Evolutionary conservation across 225 moss, liverwort and hornwort species (phyloP).

Genomic region (Sphagnum contortum): DNA sequence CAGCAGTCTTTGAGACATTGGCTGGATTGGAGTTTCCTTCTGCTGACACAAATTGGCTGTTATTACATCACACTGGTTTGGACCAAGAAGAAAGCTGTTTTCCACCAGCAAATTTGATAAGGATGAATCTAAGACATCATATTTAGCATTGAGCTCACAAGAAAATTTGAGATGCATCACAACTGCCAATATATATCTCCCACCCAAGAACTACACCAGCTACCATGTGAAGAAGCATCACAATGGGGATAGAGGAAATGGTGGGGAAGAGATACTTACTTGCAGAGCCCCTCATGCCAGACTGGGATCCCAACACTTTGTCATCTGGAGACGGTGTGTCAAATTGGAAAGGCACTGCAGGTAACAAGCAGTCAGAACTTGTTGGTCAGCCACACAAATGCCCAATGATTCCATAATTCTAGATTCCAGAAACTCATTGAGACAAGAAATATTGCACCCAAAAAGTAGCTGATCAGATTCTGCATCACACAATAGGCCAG

Average conservation of each 20-base stretch:
- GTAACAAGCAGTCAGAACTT: conserved; percentile 17
- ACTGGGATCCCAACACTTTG: conserved; percentile 56
- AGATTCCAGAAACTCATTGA: conserved; percentile 6
- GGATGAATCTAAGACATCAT: too few relatives aligned
- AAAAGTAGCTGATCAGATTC: not conserved
- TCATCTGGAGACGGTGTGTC: conserved; percentile 85
- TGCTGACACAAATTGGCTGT: conserved; percentile 7
- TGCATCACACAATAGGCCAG: too few relatives aligned
- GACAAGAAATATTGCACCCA: conserved; percentile 1
- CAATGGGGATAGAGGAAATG: too few relatives aligned
- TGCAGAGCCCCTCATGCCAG: conserved; percentile 30
- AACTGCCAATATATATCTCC: too few relatives aligned
- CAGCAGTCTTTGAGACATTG: conserved; percentile 12
- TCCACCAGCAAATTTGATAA: not conserved
- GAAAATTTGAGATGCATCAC: conserved; percentile 2
- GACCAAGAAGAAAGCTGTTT: conserved; percentile 3
- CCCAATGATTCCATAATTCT: not conserved
- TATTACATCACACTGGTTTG: conserved; percentile 4
- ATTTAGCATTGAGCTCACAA: too few relatives aligned
- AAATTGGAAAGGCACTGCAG: conserved; percentile 81
- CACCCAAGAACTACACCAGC: too few relatives aligned
- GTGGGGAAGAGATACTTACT: conserved; percentile 13
- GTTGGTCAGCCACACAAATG: conserved; percentile 5
- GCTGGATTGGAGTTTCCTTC: conserved; percentile 27
- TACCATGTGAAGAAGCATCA: too few relatives aligned